phyloP scores from a whole-genome alignment of 2,329 filamentous ascomycete genomes.

The Aspergillus costaricaensis region DNA sequence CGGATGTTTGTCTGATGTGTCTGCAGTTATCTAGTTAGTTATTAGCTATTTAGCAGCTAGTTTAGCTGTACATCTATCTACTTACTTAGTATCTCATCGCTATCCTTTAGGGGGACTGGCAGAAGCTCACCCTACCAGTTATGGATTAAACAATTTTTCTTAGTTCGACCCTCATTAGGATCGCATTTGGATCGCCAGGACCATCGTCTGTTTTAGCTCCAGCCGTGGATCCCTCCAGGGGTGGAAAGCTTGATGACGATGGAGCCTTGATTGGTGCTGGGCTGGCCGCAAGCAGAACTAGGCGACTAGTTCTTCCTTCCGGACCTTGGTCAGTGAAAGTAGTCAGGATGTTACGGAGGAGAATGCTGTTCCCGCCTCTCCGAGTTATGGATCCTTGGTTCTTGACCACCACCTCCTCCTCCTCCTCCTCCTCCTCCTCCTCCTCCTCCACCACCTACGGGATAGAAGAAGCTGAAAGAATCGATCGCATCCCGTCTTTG shows the following conservation, averaged over 20 bases:
- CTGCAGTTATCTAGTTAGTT: too few species aligned
- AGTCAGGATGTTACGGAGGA: neutral
- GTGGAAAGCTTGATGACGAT: constrained; percentile 7
- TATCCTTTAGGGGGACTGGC: too few species aligned
- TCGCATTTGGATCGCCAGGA: constrained; percentile 5
- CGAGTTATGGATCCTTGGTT: neutral
- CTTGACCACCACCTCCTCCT: neutral
- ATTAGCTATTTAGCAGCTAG: too few species aligned
- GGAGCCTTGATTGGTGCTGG: constrained; percentile 3
- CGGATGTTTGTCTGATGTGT: too few species aligned
- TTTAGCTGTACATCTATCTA: too few species aligned
- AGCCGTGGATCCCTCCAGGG: constrained; percentile 7
- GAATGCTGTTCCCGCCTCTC: neutral
- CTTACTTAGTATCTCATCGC: too few species aligned
- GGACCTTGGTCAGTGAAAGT: constrained; percentile 5
- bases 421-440: too few species aligned
- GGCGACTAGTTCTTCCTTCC: neutral
- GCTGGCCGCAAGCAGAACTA: constrained; percentile 1
- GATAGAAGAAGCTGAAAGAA: too few species aligned
- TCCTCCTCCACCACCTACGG: too few species aligned
- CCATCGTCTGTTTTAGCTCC: constrained; percentile 4
- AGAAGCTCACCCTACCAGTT: neutral
- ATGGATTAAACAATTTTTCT: neutral
- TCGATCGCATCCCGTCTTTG: too few species aligned
- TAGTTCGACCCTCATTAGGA: neutral